A percentile compares a stretch with the other conserved stretches of the same genome.
These are phyloP conservation scores for Bimuria novae-zelandiae DNA, from an alignment of 2,329 filamentous ascomycete species.

Conservation along the genomic window DNA sequence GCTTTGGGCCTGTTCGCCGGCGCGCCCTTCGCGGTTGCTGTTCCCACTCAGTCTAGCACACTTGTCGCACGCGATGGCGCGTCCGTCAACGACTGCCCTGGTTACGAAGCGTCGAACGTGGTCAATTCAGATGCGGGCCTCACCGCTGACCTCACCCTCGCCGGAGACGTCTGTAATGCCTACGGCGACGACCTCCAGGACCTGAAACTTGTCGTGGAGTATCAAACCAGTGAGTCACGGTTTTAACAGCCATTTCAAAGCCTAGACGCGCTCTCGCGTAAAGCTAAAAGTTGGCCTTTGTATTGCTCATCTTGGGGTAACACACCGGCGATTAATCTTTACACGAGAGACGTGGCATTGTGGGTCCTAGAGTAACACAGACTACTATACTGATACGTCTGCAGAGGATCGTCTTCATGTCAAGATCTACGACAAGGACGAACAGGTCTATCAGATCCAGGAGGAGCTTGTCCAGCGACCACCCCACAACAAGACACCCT, in stretches of 20 bases:
- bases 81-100: constrained; percentile 63
- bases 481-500: constrained; percentile 38
- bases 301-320: not conserved
- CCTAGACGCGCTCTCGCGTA: not conserved
- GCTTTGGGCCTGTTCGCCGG: constrained; percentile 23
- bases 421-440: constrained; percentile 71
- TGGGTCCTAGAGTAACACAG: too few species aligned
- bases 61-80: constrained; percentile 1
- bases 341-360: too few species aligned
- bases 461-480: constrained; percentile 70
- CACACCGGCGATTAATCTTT: not conserved
- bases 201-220: constrained; percentile 63
- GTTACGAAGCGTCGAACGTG: constrained; percentile 69
- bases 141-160: constrained; percentile 71
- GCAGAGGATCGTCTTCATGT: constrained; percentile 72
- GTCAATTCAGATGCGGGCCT: constrained; percentile 59
- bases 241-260: constrained; percentile 1
- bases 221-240: constrained; percentile 59
- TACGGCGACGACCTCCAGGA: constrained; percentile 63
- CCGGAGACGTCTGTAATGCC: constrained; percentile 66
- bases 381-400: constrained; percentile 20
- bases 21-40: constrained; percentile 20
- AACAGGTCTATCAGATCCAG: constrained; percentile 75
- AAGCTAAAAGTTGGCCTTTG: not conserved
- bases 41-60: constrained; percentile 15